Conservation (phyloP, 140 eudicot species). For the Oenanthe javanica region DNA sequence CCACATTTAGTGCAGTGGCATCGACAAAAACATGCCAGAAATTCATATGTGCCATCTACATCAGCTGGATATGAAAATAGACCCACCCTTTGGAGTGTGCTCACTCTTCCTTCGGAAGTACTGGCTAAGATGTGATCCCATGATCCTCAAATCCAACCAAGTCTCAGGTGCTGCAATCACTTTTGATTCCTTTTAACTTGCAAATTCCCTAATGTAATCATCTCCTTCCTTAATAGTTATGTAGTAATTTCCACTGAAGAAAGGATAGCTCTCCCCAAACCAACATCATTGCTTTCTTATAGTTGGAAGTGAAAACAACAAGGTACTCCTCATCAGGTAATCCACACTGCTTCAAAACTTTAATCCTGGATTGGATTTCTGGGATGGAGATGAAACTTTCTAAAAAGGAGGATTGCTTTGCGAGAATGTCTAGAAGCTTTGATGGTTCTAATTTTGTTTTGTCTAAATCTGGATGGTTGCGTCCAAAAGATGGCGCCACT, state of each 20-base stretch:
- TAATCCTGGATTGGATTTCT: slow-evolving; percentile 67
- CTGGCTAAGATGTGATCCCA: slow-evolving; percentile 76
- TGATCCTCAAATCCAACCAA: slow-evolving; percentile 73
- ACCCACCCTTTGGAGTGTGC: slow-evolving; percentile 62
- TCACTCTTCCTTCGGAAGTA: slow-evolving; percentile 62
- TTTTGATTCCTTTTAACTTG: slow-evolving; percentile 59
- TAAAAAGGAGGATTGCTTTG: slow-evolving; percentile 50
- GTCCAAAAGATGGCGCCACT: slow-evolving; percentile 22
- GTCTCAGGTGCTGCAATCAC: slow-evolving; percentile 57
- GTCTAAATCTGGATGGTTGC: slow-evolving; percentile 45
- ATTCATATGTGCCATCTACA: slow-evolving; percentile 60
- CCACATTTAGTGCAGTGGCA: slow-evolving; percentile 49
- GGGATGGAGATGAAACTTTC: slow-evolving; percentile 74
- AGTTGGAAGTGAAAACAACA: slow-evolving; percentile 54
- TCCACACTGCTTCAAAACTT: slow-evolving; percentile 63
- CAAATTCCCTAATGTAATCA: slow-evolving; percentile 55
- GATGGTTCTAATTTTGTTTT: slow-evolving; percentile 61
- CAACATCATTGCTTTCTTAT: slow-evolving; percentile 69
- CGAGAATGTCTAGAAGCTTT: slow-evolving; percentile 51
- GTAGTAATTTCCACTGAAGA: slow-evolving; percentile 59
- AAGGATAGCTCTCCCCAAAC: slow-evolving; percentile 83
- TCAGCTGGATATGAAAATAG: slow-evolving; percentile 51
- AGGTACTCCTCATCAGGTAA: slow-evolving; percentile 67
- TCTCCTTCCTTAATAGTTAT: slow-evolving; percentile 51
- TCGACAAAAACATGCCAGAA: slow-evolving; percentile 74